Base-by-base conservation (phyloP, 2,329 filamentous ascomycete genomes). In the Hypocrella siamensis region DNA sequence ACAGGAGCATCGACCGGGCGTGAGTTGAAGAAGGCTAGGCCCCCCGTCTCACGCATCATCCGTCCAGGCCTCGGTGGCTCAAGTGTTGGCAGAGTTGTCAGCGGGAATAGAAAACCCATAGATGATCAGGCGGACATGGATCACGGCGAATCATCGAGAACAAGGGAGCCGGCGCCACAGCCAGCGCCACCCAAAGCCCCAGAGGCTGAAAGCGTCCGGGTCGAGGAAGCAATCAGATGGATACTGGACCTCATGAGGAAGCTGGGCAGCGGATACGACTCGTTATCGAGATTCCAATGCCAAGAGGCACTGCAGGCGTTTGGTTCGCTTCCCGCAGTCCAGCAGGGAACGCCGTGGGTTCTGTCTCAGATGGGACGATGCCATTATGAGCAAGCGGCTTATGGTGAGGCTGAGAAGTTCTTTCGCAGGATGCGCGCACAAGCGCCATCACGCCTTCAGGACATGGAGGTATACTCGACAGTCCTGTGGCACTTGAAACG, bases 401-500 rank as follows among this genome's bases (percentile, higher is more conserved):
- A 96, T 49, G 61, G 65, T 3, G 83, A 93, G 40, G 84, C 90
- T 3, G 88, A 93, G 49, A 83, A 80, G 40, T 80, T 77, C 46
- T 98, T 93, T 52, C 67, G 75, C 35, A 75, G 76, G 34, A 71
- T 98, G 41, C 76, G 84, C 31, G 70, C 78, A 19, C 65, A 90
- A 42, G 77, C 82, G 10, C 88, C 88, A 1, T 81, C 82, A 1
- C 75, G 83, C 4, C 65, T 92, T 28, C 80, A 93, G 48, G 86
- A 94, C 47, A 94, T 96, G 86, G 90, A 98, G 50, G 77, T 96
- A 22, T 98, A 93, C 56, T 96, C 88, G 11, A 98, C 90, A 1
- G 79, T 93, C n/a, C 67, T 98, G n/a, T 98, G 92, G 90, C 86
- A 94, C 53, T 61, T 94, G 39, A 93, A 93, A 54, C 78, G 81